Evolutionary conservation across 2,329 filamentous ascomycete genomes (phyloP).

Genomic region (Penicillium sp.): DNA sequence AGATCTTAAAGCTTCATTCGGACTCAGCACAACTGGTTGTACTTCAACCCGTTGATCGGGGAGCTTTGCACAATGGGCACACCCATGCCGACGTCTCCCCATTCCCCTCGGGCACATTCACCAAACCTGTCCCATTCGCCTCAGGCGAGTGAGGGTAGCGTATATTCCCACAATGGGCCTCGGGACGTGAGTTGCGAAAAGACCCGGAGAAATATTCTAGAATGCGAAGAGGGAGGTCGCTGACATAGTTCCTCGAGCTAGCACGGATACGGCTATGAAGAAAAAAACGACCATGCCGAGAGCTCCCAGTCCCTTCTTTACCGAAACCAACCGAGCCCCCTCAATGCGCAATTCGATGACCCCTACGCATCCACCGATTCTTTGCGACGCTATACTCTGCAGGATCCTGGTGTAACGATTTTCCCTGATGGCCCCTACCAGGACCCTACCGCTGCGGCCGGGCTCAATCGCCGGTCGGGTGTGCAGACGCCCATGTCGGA

Average conservation of each 20-base stretch:
- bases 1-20: background rate
- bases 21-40: background rate
- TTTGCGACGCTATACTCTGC: conserved; percentile 35
- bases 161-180: conserved; percentile 15
- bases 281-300: conserved; percentile 24
- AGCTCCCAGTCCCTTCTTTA: conserved; percentile 32
- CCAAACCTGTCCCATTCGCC: conserved; percentile 23
- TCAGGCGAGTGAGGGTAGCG: conserved; percentile 20
- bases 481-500: conserved; percentile 61
- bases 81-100: conserved; percentile 23
- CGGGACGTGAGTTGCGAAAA: conserved; percentile 17
- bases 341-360: conserved; percentile 51
- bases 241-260: background rate
- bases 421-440: conserved; percentile 56
- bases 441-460: conserved; percentile 56
- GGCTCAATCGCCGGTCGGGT: conserved; percentile 48
- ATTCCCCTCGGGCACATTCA: conserved; percentile 23
- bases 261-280: conserved; percentile 25
- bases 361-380: conserved; percentile 44
- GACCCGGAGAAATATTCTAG: background rate
- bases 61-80: conserved; percentile 23
- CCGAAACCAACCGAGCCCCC: conserved; percentile 44
- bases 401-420: conserved; percentile 57
- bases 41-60: conserved; percentile 5
- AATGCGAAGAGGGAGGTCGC: background rate